Evolutionary conservation across 257 asterid genomes (phyloP), one percentile per base, ranked within the genome.

Genomic region (Rhazya stricta): DNA sequence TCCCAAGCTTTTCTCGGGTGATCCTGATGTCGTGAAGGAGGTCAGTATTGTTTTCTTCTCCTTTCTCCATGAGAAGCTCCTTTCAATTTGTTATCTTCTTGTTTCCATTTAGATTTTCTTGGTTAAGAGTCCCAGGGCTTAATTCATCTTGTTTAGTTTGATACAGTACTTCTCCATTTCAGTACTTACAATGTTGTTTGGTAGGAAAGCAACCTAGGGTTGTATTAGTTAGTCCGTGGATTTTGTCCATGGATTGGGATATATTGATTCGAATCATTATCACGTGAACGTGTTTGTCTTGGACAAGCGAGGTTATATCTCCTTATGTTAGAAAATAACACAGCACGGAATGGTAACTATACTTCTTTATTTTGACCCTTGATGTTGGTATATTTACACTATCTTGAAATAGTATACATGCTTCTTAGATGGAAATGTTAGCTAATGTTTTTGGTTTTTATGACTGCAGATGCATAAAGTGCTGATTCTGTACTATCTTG

Each of bases 381-480:
- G 68, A 62, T 6, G 9, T 32, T 62, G 9, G 43, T 62, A 29
- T 30, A 29, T 63, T 50, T 50, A n/a, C n/a, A n/a, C n/a, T n/a
- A n/a, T n/a, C n/a, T n/a, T n/a, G n/a, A n/a, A n/a, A n/a, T n/a
- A n/a, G n/a, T n/a, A n/a, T n/a, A n/a, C n/a, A n/a, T n/a, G n/a
- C n/a, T 50, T 51, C 58, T 42, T 15, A 16, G 2, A 10, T 23
- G 41, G 41, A 45, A 43, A 69, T 68, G 21, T 65, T 36, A 23
- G 69, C 29, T 65, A 18, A 65, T 65, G 21, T 66, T 66, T 10
- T 71, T 9, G 45, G 42, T 54, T 57, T 66, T 48, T 45, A 37
- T 71, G 66, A 73, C 39, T 80, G 86, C 97, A 94, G 99, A 92
- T 90, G 97, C 99, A 92, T 87, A 86, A 85, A 86, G 96, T 89